Percentiles rank a stretch among this genome's conserved stretches.
Evolutionary conservation across 2,329 filamentous ascomycete species (phyloP).

Genomic region (Ophiobolus disseminans): DNA sequence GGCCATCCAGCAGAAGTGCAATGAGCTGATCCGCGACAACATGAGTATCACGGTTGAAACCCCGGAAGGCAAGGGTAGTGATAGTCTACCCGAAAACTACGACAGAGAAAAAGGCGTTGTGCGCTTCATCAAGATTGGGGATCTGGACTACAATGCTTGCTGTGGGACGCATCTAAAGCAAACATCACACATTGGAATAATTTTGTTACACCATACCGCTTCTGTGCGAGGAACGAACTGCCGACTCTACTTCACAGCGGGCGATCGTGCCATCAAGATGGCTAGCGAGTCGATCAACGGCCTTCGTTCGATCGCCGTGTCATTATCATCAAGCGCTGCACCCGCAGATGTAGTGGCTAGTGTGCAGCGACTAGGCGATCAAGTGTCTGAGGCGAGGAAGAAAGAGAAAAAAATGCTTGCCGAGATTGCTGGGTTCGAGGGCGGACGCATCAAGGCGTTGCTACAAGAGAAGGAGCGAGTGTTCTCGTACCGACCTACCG

Average conservation of each 20-base stretch:
- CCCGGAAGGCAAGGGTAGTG: slow-evolving; percentile 32
- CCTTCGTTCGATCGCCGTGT: slow-evolving; percentile 34
- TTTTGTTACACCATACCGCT: slow-evolving; percentile 42
- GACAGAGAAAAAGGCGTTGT: slow-evolving; percentile 42
- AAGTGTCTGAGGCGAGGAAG: slow-evolving; percentile 31
- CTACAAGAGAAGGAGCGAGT: slow-evolving; percentile 20
- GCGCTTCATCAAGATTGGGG: slow-evolving; percentile 41
- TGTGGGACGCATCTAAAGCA: slow-evolving; percentile 45
- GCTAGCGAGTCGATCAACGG: slow-evolving; percentile 36
- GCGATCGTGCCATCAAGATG: slow-evolving; percentile 39
- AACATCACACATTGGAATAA: slow-evolving; percentile 38
- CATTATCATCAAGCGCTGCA: slow-evolving; percentile 29
- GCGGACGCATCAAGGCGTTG: slow-evolving; percentile 27
- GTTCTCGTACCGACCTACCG: slow-evolving; percentile 35
- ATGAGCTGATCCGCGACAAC: slow-evolving; percentile 35
- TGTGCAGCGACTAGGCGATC: slow-evolving; percentile 33
- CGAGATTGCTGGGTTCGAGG: slow-evolving; percentile 38
- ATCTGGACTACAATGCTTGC: slow-evolving; percentile 45
- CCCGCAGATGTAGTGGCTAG: slow-evolving; percentile 33
- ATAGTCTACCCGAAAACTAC: slow-evolving; percentile 40
- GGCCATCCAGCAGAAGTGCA: slow-evolving; percentile 37
- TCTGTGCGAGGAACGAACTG: slow-evolving; percentile 41
- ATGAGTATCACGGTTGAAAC: slow-evolving; percentile 41
- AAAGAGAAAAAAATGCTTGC: slow-evolving; percentile 37
- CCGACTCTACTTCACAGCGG: slow-evolving; percentile 39